These are phyloP conservation scores for Candida sanyaensis DNA, from an alignment of 1,139 yeast species.

Conservation along the genomic window DNA sequence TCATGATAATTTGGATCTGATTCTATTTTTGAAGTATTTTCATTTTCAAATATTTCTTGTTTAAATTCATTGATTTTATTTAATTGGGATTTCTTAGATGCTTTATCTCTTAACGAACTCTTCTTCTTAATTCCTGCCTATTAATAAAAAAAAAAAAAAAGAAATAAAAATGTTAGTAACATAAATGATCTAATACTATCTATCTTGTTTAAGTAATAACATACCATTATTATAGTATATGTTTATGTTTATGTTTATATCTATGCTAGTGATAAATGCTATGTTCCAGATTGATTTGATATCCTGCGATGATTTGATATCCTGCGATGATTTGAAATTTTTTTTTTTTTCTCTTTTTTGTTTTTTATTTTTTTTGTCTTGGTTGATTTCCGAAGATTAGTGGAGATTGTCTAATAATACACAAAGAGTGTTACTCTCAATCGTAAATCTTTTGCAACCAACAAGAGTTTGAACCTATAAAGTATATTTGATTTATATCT, in stretches of 20 bases:
- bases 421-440: no score
- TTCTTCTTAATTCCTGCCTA: constrained; percentile 41
- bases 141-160: no score
- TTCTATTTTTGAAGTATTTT: constrained; percentile 1
- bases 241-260: neutral
- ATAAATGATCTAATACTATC: neutral
- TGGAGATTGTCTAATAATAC: no score
- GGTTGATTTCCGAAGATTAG: no score
- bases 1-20: constrained; percentile 26
- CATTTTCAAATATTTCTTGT: constrained; percentile 17
- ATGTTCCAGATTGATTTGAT: no score
- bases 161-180: neutral
- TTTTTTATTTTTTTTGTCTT: no score
- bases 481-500: no score
- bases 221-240: neutral
- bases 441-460: no score
- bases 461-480: no score
- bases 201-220: neutral
- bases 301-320: no score
- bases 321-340: constrained; percentile 3
- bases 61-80: constrained; percentile 31
- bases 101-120: constrained; percentile 37
- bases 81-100: constrained; percentile 21
- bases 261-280: neutral
- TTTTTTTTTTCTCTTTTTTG: neutral